Base-by-base conservation (phyloP, 2,329 filamentous ascomycete genomes). In the Diplocarpon mali region DNA sequence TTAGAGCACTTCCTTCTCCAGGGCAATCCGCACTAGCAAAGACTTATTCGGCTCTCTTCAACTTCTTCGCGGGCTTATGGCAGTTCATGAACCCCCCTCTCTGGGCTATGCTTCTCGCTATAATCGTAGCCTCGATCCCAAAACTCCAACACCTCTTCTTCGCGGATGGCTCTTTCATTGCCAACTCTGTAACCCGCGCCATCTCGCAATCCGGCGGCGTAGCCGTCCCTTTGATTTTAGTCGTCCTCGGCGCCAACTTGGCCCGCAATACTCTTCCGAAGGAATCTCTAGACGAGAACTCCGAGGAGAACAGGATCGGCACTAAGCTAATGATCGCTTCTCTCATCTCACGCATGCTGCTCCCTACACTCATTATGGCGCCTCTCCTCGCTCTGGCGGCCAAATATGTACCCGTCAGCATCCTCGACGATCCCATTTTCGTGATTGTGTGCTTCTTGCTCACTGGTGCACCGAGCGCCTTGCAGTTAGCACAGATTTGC, bases 51-150 rank as follows among this genome's bases (percentile, higher is more conserved):
- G 65, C 62, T 35, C 42, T 67, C 27, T 56, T 55, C 63, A 74
- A 62, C 50, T 81, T 85, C 55, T 65, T 76, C 54, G 66, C 66
- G 39, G 88, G 88, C 42, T 62, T 89, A 11, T 92, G 85, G 84
- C 83, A 85, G 38, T 95, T 95, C 64, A 96, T 98, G 90, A 96
- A 96, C 65, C 90, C 92, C 35, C 92, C 92, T 1, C 78, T 98
- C 20, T 96, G 89, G 88, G 89, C 92, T 27, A 96, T 98, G 92
- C 69, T 96, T 29, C 70, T 80, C 32, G 86, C 92, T n/a, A 81
- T 96, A 37, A 67, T 95, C 40, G 85, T 98, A 5, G 92, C 92
- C 2, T 94, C 88, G 0, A 76, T 95, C 5, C 92, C 92, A 0
- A 60, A 69, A 1, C 73, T 98, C 7, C 90, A 98, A 63, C 70